Evolutionary conservation across 345 rosid genomes (phyloP), one percentile per base, ranked within the genome.

Genomic region (Citrus inodora): DNA sequence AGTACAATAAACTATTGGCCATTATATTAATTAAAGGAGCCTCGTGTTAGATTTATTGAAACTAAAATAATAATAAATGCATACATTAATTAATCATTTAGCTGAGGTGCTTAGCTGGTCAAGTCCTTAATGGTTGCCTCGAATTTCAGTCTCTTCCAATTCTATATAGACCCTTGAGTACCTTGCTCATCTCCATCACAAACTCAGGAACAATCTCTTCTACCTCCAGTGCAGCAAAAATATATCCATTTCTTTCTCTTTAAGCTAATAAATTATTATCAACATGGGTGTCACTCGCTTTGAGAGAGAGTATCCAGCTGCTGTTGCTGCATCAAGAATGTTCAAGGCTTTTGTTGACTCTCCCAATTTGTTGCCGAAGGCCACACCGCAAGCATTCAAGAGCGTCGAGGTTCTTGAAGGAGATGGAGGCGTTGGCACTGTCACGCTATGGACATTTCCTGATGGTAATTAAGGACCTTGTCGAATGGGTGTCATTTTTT

Each of bases 341-440:
- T 66, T 33, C 46, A 66, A 33, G 19, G 71, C 71, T 28, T 68
- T 68, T 11, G 8, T 71, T 16, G 82, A 83, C 28, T 30, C 71
- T 5, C 63, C 68, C 27, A 28, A 19, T 60, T 53, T 76, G 51
- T 67, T 83, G 62, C 82, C 84, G 0, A 78, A 76, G 59, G 73
- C 80, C 66, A 33, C 73, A 1, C 86, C 86, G 21, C 83, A 83
- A 30, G 73, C 73, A 63, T 55, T 84, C 55, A 72, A 69, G 65
- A 81, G 76, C 5, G 62, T 81, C 11, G 81, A 78, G 16, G 28
- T 77, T 7, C 67, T 86, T 7, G 73, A 76, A 78, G 88, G 86
- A 7, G 71, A 78, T 35, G 87, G 87, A 46, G 87, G 86, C 16
- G 55, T 78, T 17, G 89, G 87, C 19, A 84, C 83, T 63, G 67